Conservation (phyloP, 176 grass and related monocot species). For the Thalia dealbata region DNA sequence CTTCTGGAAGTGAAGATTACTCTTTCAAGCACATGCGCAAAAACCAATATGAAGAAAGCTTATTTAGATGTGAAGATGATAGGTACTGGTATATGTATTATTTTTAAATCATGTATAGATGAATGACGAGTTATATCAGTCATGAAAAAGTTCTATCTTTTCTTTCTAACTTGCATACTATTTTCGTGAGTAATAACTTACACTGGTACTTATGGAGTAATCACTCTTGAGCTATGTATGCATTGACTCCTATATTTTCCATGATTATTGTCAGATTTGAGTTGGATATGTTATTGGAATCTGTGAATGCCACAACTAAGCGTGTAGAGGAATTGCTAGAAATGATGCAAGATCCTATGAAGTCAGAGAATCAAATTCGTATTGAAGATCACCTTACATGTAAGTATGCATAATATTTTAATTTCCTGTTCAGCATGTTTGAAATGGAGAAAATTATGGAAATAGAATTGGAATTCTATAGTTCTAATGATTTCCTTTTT, state of each 20-base stretch:
- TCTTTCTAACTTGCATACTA: neutral
- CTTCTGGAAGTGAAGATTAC: slow-evolving; percentile 81
- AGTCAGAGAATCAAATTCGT: slow-evolving; percentile 14
- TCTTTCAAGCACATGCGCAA: slow-evolving; percentile 90
- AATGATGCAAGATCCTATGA: slow-evolving; percentile 17
- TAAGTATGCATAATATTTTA: slow-evolving; percentile 3
- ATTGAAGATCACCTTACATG: slow-evolving; percentile 21
- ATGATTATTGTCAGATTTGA: slow-evolving; percentile 14
- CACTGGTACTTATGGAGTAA: neutral
- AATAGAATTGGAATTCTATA: no score
- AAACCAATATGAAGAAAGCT: slow-evolving; percentile 83
- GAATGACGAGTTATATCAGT: neutral
- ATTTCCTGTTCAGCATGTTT: no score
- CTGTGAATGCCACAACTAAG: slow-evolving; percentile 24
- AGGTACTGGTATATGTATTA: slow-evolving; percentile 25
- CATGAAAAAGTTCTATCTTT: neutral
- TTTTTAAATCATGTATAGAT: neutral
- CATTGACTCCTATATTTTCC: neutral
- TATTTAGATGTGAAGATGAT: slow-evolving; percentile 89
- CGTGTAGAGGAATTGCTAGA: slow-evolving; percentile 25
- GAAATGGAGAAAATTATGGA: no score
- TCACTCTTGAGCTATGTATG: no score
- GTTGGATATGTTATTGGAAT: slow-evolving; percentile 29
- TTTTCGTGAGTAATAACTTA: neutral
- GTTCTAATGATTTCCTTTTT: no score